Percentiles rank a stretch among this genome's conserved stretches.
phyloP scores from a whole-genome alignment of 176 grass and related monocot genomes.

The Sorghum bicolor region DNA sequence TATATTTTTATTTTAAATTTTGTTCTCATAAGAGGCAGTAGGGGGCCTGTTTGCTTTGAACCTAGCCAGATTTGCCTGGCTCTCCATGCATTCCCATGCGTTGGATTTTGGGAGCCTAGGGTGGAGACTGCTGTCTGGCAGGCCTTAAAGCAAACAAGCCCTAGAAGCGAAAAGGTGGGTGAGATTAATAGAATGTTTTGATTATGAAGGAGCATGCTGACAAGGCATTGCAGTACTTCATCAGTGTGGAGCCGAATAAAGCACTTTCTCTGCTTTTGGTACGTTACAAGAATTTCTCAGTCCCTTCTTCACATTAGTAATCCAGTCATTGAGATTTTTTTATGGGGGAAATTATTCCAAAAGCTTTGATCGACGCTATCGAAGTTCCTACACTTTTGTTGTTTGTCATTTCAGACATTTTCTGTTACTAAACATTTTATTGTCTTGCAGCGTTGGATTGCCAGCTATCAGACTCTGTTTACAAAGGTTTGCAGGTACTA shows the following conservation, averaged over 20 bases:
- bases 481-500: constrained; percentile 81
- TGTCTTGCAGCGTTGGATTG: constrained; percentile 75
- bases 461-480: constrained; percentile 74
- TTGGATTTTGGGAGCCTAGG: background rate
- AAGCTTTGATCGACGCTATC: background rate
- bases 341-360: background rate
- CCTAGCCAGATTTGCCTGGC: background rate
- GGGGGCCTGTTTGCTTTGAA: background rate
- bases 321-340: background rate
- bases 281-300: constrained; percentile 8
- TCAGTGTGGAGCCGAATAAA: constrained; percentile 61
- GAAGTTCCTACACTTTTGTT: background rate
- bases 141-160: background rate
- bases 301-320: background rate
- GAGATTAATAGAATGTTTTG: constrained; percentile 18
- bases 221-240: constrained; percentile 82
- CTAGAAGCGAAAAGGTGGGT: background rate
- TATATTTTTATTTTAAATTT: background rate
- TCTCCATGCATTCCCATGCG: background rate
- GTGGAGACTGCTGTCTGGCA: background rate
- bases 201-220: constrained; percentile 88
- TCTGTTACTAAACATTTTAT: constrained; percentile 26
- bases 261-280: constrained; percentile 82
- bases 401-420: background rate
- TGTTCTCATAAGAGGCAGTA: background rate